Evolutionary conservation across 225 moss, liverwort and hornwort genomes (phyloP), one percentile per base, ranked within the genome.

Genomic region (Polytrichum commune): DNA sequence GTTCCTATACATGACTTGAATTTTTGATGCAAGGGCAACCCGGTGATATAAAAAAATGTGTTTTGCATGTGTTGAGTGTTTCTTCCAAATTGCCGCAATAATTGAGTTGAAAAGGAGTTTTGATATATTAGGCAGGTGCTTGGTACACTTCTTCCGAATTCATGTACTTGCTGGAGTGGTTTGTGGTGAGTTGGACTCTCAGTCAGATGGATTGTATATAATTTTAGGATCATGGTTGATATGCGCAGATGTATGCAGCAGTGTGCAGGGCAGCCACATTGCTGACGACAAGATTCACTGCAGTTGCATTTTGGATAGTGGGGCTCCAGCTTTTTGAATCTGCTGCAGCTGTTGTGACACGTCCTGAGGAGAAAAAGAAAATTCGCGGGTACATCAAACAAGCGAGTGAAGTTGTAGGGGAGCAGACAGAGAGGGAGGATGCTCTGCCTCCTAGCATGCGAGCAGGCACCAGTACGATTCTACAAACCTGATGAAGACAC

Each of bases 301-400:
- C 86, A 72, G 79, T 88, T 55, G 81, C 81, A 4, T 95, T 95
- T 72, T 98, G 97, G 97, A 82, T 75, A 71, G 82, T 84, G 5
- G 94, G 94, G 9, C 86, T 95, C 78, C 73, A 78, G 24, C 90
- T 98, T 8, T 93, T 98, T 64, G 92, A 94, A 74, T 86, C 91
- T 74, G 90, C 91, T 67, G 86, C 86, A 71, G 86, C 81, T 74
- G 92, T 85, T 55, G 88, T 93, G 27, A 72, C 32, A 33, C 85
- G 83, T 63, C 80, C 92, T 2, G 85, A 83, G 29, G 91, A 98
- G 81, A 91, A 79, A 69, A 87, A 62, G 74, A 91, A 88, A 66
- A 87, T 98, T 38, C 68, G 55, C 28, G 77, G 85, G 1, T 91
- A 79, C 58, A 80, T 89, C 10, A 82, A 81, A 60, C 92, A 91